Conservation (phyloP, 164 flowering plant genomes). For the Chimonanthus salicifolius region DNA sequence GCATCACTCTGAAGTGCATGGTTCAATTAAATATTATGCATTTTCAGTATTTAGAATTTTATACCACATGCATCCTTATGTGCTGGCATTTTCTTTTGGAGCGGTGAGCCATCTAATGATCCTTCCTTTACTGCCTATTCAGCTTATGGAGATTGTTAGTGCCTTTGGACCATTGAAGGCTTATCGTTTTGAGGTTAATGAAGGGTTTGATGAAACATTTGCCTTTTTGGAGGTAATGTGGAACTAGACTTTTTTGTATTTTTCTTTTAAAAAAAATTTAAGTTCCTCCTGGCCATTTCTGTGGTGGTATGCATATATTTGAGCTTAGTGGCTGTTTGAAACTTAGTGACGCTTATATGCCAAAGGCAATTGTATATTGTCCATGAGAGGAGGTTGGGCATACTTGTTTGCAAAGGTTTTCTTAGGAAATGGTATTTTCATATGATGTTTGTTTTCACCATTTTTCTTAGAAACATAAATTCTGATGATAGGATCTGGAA, state of each 20-base stretch:
- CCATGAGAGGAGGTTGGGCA: background rate
- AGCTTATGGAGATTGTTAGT: constrained; percentile 80
- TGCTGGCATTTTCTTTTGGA: background rate
- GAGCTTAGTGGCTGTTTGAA: background rate
- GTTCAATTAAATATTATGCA: background rate
- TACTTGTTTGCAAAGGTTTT: no score
- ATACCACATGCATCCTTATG: background rate
- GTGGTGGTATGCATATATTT: background rate
- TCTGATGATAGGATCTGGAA: no score
- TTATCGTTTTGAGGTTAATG: constrained; percentile 45
- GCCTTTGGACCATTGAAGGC: constrained; percentile 84
- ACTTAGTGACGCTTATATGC: background rate
- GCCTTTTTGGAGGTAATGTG: constrained; percentile 85
- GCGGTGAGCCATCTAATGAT: background rate
- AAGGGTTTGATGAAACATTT: constrained; percentile 35
- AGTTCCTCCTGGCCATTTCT: background rate
- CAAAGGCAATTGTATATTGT: background rate
- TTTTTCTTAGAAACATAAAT: no score
- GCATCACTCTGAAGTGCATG: background rate
- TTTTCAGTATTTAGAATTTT: background rate
- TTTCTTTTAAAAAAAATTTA: background rate
- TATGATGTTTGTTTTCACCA: no score
- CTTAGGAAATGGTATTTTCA: no score
- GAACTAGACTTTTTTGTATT: background rate
- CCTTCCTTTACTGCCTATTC: constrained; percentile 7